Evolutionary conservation across 2,329 filamentous ascomycete genomes (phyloP).

Genomic region (Aureobasidium sp.): DNA sequence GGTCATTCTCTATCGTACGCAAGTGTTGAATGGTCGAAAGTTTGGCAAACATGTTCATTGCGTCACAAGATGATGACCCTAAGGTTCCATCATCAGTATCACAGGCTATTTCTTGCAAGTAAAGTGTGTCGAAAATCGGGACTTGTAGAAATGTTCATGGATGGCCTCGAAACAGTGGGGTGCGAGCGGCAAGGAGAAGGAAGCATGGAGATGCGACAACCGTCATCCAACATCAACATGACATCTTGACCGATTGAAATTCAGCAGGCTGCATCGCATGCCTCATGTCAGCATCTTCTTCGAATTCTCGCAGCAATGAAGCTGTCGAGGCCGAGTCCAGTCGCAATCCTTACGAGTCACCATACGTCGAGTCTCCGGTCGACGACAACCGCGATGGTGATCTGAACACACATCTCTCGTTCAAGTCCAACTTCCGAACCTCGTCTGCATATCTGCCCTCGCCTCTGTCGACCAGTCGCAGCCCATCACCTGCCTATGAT

Average conservation of each 20-base stretch:
- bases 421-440: constrained; percentile 56
- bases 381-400: constrained; percentile 39
- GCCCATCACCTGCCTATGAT: constrained; percentile 18
- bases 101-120: too few relatives aligned
- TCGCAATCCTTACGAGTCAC: constrained; percentile 33
- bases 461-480: constrained; percentile 27
- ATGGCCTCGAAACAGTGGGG: neutral
- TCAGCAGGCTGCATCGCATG: constrained; percentile 17
- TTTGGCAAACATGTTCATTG: neutral
- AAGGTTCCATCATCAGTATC: too few relatives aligned
- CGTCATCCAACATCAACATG: neutral
- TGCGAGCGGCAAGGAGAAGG: neutral
- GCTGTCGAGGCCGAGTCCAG: constrained; percentile 41
- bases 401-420: constrained; percentile 45
- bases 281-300: constrained; percentile 31
- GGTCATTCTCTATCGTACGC: too few relatives aligned
- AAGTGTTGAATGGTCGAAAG: neutral
- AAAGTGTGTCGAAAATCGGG: neutral
- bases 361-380: constrained; percentile 32
- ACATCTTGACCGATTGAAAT: neutral
- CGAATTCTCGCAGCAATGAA: constrained; percentile 23
- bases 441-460: constrained; percentile 40
- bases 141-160: neutral
- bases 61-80: too few relatives aligned
- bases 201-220: constrained; percentile 1